These are phyloP conservation scores for Dryadomyces quercivorus DNA, from an alignment of 2,329 filamentous ascomycete genomes.

Conservation along the genomic window DNA sequence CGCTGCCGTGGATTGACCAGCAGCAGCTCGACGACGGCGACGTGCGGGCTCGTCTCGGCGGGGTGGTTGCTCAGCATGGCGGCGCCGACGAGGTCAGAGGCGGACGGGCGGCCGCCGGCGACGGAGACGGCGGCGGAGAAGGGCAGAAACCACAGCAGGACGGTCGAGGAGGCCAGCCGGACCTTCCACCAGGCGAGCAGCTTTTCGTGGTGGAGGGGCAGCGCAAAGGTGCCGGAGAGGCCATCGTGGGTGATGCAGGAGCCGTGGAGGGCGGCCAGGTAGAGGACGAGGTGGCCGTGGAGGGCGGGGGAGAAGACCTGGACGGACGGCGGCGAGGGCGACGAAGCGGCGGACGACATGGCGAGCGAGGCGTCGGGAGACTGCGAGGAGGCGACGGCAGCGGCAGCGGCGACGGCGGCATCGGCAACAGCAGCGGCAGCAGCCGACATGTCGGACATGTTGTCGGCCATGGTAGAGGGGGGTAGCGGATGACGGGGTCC, in stretches of 20 bases:
- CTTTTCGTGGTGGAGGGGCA: slow-evolving; percentile 43
- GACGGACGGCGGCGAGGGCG: neutral
- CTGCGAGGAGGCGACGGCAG: neutral
- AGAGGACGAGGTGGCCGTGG: slow-evolving; percentile 40
- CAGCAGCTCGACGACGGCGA: slow-evolving; percentile 44
- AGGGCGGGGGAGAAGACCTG: slow-evolving; percentile 27
- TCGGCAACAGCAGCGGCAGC: neutral
- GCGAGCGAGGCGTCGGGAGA: neutral
- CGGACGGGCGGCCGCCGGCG: slow-evolving; percentile 13
- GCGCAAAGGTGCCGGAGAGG: slow-evolving; percentile 45
- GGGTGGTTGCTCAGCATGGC: slow-evolving; percentile 40
- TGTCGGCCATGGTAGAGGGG: neutral
- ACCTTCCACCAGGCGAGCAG: slow-evolving; percentile 46
- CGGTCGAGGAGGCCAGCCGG: slow-evolving; percentile 35
- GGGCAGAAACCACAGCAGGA: slow-evolving; percentile 35
- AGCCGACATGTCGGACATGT: neutral
- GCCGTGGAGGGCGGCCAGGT: slow-evolving; percentile 45
- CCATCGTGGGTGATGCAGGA: slow-evolving; percentile 46
- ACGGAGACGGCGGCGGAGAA: neutral
- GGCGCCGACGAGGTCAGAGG: slow-evolving; percentile 37
- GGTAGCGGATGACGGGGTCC: neutral
- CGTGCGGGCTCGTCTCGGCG: slow-evolving; percentile 43
- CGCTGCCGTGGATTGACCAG: slow-evolving; percentile 41
- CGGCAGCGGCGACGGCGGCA: neutral
- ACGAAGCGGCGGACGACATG: neutral